These are phyloP conservation scores for Phaeotremella fagi DNA, from an alignment of 768 basidiomycete species.

Conservation along the genomic window DNA sequence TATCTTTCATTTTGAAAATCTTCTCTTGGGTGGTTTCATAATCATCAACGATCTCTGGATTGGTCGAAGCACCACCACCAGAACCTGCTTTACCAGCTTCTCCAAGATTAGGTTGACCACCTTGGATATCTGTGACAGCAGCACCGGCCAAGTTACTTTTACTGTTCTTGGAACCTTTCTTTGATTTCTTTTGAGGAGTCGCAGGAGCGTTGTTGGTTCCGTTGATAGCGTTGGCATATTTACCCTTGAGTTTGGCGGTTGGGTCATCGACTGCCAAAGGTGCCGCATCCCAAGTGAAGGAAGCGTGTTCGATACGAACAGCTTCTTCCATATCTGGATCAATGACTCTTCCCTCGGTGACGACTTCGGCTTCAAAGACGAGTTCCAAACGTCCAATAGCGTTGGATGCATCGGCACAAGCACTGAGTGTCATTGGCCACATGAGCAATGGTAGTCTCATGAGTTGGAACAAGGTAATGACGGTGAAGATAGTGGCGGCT, in stretches of 20 bases:
- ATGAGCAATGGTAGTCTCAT: conserved; percentile 78
- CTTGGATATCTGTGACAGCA: conserved; percentile 34
- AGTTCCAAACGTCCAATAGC: conserved; percentile 70
- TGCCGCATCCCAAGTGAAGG: conserved; percentile 83
- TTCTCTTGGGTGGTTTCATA: conserved; percentile 12
- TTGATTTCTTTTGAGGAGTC: conserved; percentile 1
- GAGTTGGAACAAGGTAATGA: conserved; percentile 77
- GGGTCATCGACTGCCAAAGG: conserved; percentile 43
- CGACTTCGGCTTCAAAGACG: conserved; percentile 78
- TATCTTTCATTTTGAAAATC: conserved; percentile 62
- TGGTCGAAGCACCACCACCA: conserved; percentile 5
- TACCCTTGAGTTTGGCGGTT: conserved; percentile 27
- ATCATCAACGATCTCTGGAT: conserved; percentile 9
- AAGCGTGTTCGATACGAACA: conserved; percentile 61
- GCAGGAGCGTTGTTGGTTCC: not conserved
- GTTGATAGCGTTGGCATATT: conserved; percentile 21
- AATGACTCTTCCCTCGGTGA: conserved; percentile 58
- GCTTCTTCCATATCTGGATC: conserved; percentile 61
- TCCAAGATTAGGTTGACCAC: conserved; percentile 14
- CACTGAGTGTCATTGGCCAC: conserved; percentile 54
- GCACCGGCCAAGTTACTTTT: conserved; percentile 33
- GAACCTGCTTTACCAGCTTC: conserved; percentile 29
- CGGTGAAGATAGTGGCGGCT: conserved; percentile 72
- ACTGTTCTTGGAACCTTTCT: conserved; percentile 29
- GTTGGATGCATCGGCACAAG: conserved; percentile 79